Percentiles rank a stretch among this genome's conserved stretches.
Conservation (phyloP, 1,284 basidiomycete species). For the Ustilago xerochloae region DNA sequence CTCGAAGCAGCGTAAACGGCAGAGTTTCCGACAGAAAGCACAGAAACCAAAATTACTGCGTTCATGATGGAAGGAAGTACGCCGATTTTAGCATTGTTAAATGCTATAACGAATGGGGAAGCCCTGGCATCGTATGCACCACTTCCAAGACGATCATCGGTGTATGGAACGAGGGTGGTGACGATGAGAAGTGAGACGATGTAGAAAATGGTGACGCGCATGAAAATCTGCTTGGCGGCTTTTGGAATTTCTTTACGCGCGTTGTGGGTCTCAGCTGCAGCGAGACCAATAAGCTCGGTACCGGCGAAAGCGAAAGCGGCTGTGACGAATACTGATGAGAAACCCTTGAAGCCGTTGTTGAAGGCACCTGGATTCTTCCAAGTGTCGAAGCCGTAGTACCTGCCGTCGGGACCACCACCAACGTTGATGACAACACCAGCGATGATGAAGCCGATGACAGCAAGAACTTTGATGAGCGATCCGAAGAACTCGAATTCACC, state of each 20-base stretch:
- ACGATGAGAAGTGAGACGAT: slow-evolving; percentile 73
- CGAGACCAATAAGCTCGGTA: slow-evolving; percentile 75
- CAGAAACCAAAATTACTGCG: slow-evolving; percentile 69
- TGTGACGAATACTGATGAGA: slow-evolving; percentile 61
- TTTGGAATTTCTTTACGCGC: slow-evolving; percentile 71
- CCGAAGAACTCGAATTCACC: slow-evolving; percentile 64
- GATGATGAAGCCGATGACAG: slow-evolving; percentile 65
- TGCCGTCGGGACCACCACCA: slow-evolving; percentile 57
- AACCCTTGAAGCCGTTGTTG: slow-evolving; percentile 66
- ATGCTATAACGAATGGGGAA: slow-evolving; percentile 72
- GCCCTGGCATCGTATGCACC: slow-evolving; percentile 68
- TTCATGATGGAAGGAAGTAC: slow-evolving; percentile 71
- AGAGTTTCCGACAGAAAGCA: slow-evolving; percentile 69
- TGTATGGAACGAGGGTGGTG: slow-evolving; percentile 73
- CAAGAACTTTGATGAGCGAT: slow-evolving; percentile 63
- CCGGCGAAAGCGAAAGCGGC: slow-evolving; percentile 66
- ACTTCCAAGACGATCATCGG: slow-evolving; percentile 49
- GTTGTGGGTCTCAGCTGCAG: slow-evolving; percentile 74
- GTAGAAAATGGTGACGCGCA: slow-evolving; percentile 72
- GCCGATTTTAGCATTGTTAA: slow-evolving; percentile 69
- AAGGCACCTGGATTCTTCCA: slow-evolving; percentile 64
- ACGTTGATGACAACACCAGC: slow-evolving; percentile 61
- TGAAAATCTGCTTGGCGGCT: slow-evolving; percentile 71
- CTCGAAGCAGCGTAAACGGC: slow-evolving; percentile 69
- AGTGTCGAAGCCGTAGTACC: slow-evolving; percentile 57